Conservation (phyloP, 768 basidiomycete species). For the Tulasnella sp. region DNA sequence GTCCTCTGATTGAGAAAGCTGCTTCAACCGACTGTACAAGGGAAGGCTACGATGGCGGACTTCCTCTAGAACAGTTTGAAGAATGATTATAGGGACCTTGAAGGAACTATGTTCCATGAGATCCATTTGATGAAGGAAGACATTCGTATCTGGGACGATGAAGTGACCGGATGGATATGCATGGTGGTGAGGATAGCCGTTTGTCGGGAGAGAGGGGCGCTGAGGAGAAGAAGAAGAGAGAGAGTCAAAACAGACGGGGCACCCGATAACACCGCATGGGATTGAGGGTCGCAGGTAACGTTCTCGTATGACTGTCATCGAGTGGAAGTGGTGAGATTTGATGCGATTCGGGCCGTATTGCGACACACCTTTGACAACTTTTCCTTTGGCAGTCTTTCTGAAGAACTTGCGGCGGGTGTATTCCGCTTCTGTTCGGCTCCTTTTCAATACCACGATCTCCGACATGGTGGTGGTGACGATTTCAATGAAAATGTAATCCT, state of each 20-base stretch:
- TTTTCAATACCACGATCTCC: slow-evolving; percentile 64
- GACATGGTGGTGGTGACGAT: not conserved
- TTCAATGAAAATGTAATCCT: not conserved
- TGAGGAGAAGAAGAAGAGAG: slow-evolving; percentile 19
- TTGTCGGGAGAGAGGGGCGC: slow-evolving; percentile 46
- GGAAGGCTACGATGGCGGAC: slow-evolving; percentile 90
- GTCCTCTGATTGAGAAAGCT: slow-evolving; percentile 75
- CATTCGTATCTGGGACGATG: slow-evolving; percentile 88
- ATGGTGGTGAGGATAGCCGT: slow-evolving; percentile 52
- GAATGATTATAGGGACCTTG: slow-evolving; percentile 70
- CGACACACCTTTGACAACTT: slow-evolving; percentile 78
- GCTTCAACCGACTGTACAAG: slow-evolving; percentile 84
- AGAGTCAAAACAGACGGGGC: slow-evolving; percentile 48
- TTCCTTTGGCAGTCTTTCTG: slow-evolving; percentile 90
- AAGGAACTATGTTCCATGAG: slow-evolving; percentile 74
- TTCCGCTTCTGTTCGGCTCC: slow-evolving; percentile 60
- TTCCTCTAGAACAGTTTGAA: slow-evolving; percentile 95
- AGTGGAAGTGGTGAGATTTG: not conserved
- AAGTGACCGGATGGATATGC: slow-evolving; percentile 63
- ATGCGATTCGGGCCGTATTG: not conserved
- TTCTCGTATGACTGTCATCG: slow-evolving; percentile 69
- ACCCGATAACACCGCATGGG: slow-evolving; percentile 70
- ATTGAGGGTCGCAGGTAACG: slow-evolving; percentile 91
- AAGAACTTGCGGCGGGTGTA: slow-evolving; percentile 86
- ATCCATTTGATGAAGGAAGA: slow-evolving; percentile 96